phyloP scores from a whole-genome alignment of 2,329 filamentous ascomycete species.

The Aphanoascus verrucosus region DNA sequence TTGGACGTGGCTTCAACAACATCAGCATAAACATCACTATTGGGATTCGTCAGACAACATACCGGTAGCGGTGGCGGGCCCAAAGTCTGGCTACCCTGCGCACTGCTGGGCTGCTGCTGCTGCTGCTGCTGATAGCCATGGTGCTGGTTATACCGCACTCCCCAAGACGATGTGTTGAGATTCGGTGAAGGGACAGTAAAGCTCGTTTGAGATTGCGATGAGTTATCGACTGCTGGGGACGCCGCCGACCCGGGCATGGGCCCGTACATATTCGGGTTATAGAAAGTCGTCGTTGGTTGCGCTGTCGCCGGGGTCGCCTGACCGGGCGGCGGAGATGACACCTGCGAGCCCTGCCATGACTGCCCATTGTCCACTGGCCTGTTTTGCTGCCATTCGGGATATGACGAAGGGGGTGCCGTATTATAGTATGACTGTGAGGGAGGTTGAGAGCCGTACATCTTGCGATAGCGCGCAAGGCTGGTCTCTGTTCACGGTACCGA shows the following conservation, averaged over 20 bases:
- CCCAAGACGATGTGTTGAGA: constrained; percentile 33
- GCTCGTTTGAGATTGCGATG: constrained; percentile 16
- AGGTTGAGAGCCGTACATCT: constrained; percentile 28
- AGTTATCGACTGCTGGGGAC: constrained; percentile 13
- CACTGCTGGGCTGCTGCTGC: constrained; percentile 13
- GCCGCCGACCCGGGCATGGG: constrained; percentile 21
- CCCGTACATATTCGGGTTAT: constrained; percentile 30
- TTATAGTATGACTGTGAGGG: constrained; percentile 20
- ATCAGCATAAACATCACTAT: neutral
- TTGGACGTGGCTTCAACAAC: constrained; percentile 27
- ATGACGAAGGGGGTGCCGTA: constrained; percentile 19
- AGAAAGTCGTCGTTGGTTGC: constrained; percentile 18
- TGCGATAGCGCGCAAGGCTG: neutral
- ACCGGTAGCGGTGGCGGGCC: constrained; percentile 32
- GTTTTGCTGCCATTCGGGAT: constrained; percentile 33
- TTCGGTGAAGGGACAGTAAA: constrained; percentile 3
- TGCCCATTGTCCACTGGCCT: constrained; percentile 17
- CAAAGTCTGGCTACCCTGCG: constrained; percentile 14
- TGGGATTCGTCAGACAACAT: constrained; percentile 11
- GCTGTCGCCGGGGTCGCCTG: constrained; percentile 19
- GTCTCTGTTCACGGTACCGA: neutral
- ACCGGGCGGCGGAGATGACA: constrained; percentile 15
- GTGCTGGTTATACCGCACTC: constrained; percentile 32
- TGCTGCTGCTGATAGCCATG: constrained; percentile 14
- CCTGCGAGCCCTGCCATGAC: constrained; percentile 18